Evolutionary conservation across 1,284 basidiomycete genomes (phyloP).

Genomic region (Inonotus obliquus): DNA sequence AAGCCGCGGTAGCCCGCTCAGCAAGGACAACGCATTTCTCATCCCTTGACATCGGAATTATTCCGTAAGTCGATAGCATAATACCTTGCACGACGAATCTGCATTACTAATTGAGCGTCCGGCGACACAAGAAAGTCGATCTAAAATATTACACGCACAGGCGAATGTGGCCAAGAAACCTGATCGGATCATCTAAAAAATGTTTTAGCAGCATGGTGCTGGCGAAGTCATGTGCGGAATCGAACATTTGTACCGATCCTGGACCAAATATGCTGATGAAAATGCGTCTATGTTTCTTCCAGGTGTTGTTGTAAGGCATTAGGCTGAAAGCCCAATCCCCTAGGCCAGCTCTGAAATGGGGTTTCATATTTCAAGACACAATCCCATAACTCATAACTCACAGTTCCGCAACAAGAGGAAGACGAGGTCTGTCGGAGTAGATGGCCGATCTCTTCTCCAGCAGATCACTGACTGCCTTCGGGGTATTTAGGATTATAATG

Average conservation of each 20-base stretch:
- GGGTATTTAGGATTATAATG: constrained; percentile 35
- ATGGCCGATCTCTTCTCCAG: constrained; percentile 35
- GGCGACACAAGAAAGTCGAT: neutral
- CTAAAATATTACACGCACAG: constrained; percentile 20
- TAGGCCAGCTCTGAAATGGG: constrained; percentile 17
- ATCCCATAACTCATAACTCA: constrained; percentile 1
- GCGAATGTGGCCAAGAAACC: constrained; percentile 24
- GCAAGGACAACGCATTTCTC: constrained; percentile 7
- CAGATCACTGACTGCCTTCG: constrained; percentile 32
- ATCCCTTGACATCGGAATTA: neutral
- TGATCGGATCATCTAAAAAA: constrained; percentile 21
- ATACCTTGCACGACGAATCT: neutral
- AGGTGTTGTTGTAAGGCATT: constrained; percentile 26
- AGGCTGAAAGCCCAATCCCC: constrained; percentile 3
- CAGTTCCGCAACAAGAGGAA: constrained; percentile 26
- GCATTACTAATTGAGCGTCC: neutral
- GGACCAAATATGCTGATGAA: neutral
- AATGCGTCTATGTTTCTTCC: constrained; percentile 28
- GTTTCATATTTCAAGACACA: too few relatives aligned
- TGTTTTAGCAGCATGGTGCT: constrained; percentile 21
- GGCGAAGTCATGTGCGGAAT: constrained; percentile 22
- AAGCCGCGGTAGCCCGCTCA: neutral
- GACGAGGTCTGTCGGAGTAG: constrained; percentile 34
- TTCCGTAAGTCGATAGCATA: neutral
- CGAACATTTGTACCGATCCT: constrained; percentile 25